A percentile compares a stretch with the other conserved stretches of the same genome.
Conservation (phyloP, 2,329 filamentous ascomycete species). For the Hirsutella minnesotensis region DNA sequence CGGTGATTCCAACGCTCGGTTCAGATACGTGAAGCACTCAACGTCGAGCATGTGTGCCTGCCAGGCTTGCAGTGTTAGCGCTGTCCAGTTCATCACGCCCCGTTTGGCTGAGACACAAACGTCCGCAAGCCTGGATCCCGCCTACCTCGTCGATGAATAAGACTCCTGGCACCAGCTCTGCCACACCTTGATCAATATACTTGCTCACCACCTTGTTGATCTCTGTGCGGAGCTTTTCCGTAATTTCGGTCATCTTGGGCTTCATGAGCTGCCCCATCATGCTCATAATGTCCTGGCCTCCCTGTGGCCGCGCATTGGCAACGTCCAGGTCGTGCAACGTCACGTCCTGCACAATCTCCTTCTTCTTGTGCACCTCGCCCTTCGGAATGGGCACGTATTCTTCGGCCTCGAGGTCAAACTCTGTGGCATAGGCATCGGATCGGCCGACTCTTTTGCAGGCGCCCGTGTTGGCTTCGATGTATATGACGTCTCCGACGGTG, state of each 20-base stretch:
- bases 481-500: conserved; percentile 91
- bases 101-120: not conserved
- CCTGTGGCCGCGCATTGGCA: conserved; percentile 88
- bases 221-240: conserved; percentile 86
- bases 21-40: conserved; percentile 98
- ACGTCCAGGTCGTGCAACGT: conserved; percentile 94
- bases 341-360: conserved; percentile 98
- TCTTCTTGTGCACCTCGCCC: conserved; percentile 99
- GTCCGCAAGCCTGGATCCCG: not conserved
- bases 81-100: not conserved
- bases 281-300: conserved; percentile 98
- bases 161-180: conserved; percentile 94
- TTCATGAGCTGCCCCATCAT: conserved; percentile 99
- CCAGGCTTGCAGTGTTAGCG: conserved; percentile 9
- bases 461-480: conserved; percentile 98
- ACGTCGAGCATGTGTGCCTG: conserved; percentile 99
- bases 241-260: conserved; percentile 98
- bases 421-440: conserved; percentile 93
- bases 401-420: conserved; percentile 96
- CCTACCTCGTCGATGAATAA: conserved; percentile 95
- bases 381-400: conserved; percentile 98
- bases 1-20: conserved; percentile 88
- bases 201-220: conserved; percentile 99
- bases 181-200: conserved; percentile 97
- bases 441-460: conserved; percentile 94